Conservation (phyloP, 148 eudicot species). For the Cornus kousa region DNA sequence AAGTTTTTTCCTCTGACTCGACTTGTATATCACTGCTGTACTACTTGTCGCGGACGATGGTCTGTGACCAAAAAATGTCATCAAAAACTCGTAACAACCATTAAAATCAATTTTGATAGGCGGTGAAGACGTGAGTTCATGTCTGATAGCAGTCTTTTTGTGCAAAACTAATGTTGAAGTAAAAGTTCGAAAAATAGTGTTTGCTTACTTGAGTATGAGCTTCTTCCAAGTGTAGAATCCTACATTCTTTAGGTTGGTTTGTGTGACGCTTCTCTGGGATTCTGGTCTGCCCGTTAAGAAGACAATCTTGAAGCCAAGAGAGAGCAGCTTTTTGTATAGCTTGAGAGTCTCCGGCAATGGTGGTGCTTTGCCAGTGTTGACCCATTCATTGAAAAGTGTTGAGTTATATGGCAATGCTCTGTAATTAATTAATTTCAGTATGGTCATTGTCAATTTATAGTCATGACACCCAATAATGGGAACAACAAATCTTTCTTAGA, state of each 20-base stretch:
- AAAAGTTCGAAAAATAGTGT: not conserved
- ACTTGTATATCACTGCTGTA: slow-evolving; percentile 47
- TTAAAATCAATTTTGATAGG: too few species aligned
- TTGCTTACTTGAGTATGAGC: slow-evolving; percentile 48
- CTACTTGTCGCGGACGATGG: slow-evolving; percentile 17
- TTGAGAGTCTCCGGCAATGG: slow-evolving; percentile 23
- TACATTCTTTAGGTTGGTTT: slow-evolving; percentile 33
- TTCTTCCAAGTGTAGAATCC: slow-evolving; percentile 46
- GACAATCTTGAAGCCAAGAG: slow-evolving; percentile 36
- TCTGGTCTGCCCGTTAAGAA: slow-evolving; percentile 39
- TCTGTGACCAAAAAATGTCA: slow-evolving; percentile 23
- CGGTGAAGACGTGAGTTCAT: too few species aligned
- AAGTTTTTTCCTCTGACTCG: slow-evolving; percentile 38
- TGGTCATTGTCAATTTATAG: not conserved
- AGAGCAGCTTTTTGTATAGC: slow-evolving; percentile 30
- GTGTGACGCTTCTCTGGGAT: slow-evolving; percentile 23
- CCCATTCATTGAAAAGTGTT: slow-evolving; percentile 32
- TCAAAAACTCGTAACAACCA: too few species aligned
- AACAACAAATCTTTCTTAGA: too few species aligned
- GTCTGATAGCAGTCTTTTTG: too few species aligned
- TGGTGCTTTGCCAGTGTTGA: slow-evolving; percentile 16
- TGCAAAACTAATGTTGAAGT: too few species aligned
- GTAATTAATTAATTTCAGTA: not conserved
- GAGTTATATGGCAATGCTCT: slow-evolving; percentile 28
- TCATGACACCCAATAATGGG: too few species aligned